Evolutionary conservation across 257 asterid species (phyloP), one percentile per base, ranked within the genome.

Genomic region (Rhazya stricta): DNA sequence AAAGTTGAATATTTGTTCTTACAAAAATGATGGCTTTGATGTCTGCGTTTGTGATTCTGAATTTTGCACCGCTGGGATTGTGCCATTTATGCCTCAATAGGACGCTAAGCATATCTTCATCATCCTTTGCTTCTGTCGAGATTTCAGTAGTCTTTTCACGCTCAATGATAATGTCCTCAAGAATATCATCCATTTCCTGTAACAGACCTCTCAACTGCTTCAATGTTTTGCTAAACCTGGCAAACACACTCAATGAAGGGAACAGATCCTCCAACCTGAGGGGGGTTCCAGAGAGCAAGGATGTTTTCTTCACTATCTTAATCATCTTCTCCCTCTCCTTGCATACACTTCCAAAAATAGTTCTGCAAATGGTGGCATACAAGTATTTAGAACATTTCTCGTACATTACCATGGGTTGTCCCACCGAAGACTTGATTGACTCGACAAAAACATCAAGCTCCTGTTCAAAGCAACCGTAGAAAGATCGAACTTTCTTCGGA

Each of bases 401-500:
- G 4, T 18, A 25, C 2, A 62, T 9, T 2, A 27, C 37, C 21
- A 29, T 25, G 11, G 18, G 6, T 62, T 62, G 7, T 11, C 68
- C 68, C 1, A 19, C 68, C 1, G 21, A 8, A 9, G 23, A 27
- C 13, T 68, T 67, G 78, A 67, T 27, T 34, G n/a, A 67, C 37
- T 29, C 4, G 3, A 62, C 37, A 16, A 62, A 29, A 0, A 3
- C 15, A 6, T 62, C 19, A 30, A 76, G 66, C 39, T 78, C 85
- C 10, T 18, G 65, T 71, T 71, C 70, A 48, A 68, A 51, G 21
- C 50, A 50, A 12, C 21, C 37, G 21, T 12, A 68, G 12, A 83
- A 80, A 1, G 78, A 77, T 21, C 48, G 29, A 0, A 18, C 70
- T 45, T 72, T 70, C 10, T 32, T 58, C 2, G 76, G 43, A 61